A percentile compares a stretch with the other conserved stretches of the same genome.
Evolutionary conservation across 225 moss, liverwort and hornwort species (phyloP).

Genomic region (Pleurozium schreberi): DNA sequence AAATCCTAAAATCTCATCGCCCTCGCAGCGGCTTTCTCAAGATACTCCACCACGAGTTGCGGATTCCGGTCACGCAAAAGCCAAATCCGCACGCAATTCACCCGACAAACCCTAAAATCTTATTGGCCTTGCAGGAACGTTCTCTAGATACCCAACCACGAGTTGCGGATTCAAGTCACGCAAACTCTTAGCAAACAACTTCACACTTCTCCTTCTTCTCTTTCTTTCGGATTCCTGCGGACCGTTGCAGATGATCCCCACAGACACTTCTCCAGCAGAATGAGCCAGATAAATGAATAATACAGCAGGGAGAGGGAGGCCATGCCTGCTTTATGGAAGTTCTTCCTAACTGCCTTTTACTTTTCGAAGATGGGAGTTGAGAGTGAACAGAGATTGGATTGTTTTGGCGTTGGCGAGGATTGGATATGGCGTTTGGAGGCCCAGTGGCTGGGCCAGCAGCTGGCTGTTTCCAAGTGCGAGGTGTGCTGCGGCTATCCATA

Average conservation of each 20-base stretch:
- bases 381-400: neutral
- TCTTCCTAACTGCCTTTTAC: neutral
- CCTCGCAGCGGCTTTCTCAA: neutral
- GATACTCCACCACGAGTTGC: neutral
- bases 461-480: constrained; percentile 28
- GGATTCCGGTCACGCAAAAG: neutral
- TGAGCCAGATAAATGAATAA: too few species aligned
- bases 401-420: neutral
- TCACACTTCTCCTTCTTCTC: neutral
- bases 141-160: neutral
- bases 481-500: constrained; percentile 21
- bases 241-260: neutral
- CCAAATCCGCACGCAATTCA: neutral
- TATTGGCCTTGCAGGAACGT: neutral
- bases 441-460: constrained; percentile 28
- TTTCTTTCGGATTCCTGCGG: neutral
- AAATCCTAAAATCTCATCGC: neutral
- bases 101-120: neutral
- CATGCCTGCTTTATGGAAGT: neutral
- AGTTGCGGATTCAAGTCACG: neutral
- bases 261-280: neutral
- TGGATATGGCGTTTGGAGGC: constrained; percentile 34
- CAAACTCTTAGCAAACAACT: neutral
- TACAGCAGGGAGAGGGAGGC: neutral
- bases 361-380: neutral